Conservation (phyloP, 2,329 filamentous ascomycete species). For the Epichloe uncinata region DNA sequence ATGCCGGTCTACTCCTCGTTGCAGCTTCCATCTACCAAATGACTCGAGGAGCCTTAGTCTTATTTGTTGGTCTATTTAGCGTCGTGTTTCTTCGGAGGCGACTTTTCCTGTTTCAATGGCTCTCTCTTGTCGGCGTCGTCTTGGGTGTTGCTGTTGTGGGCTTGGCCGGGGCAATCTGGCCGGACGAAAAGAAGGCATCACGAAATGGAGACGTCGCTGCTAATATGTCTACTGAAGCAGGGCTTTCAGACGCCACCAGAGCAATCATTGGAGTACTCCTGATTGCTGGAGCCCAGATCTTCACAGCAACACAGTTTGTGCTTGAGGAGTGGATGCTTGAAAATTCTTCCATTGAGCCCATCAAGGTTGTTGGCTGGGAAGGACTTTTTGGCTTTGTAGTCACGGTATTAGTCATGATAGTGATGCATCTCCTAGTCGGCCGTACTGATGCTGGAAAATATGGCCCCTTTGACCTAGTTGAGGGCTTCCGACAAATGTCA, state of each 20-base stretch:
- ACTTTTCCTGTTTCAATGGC: constrained; percentile 83
- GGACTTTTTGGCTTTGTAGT: constrained; percentile 79
- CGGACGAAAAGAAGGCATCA: constrained; percentile 43
- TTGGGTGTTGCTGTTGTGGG: constrained; percentile 81
- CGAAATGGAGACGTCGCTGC: constrained; percentile 16
- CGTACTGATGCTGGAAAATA: constrained; percentile 57
- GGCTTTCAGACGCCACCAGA: constrained; percentile 19
- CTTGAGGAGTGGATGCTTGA: constrained; percentile 85
- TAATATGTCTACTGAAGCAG: constrained; percentile 26
- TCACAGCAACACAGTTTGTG: constrained; percentile 93
- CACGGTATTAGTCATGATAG: constrained; percentile 64
- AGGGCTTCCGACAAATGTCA: constrained; percentile 72
- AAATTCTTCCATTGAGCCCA: constrained; percentile 53
- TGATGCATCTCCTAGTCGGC: constrained; percentile 68
- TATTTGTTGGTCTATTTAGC: constrained; percentile 93
- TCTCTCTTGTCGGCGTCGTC: constrained; percentile 75
- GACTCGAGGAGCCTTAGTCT: constrained; percentile 85
- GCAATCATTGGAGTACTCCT: constrained; percentile 79
- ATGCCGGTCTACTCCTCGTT: constrained; percentile 84
- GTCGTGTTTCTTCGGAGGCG: constrained; percentile 76
- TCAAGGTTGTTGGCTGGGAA: constrained; percentile 92
- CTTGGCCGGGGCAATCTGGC: constrained; percentile 71
- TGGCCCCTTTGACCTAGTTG: constrained; percentile 82
- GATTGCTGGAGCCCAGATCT: constrained; percentile 90
- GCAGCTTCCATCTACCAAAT: constrained; percentile 97